Percentiles rank a stretch among this genome's conserved stretches.
Evolutionary conservation across 1,284 basidiomycete genomes (phyloP).

Genomic region (Leucoagaricus sp.): DNA sequence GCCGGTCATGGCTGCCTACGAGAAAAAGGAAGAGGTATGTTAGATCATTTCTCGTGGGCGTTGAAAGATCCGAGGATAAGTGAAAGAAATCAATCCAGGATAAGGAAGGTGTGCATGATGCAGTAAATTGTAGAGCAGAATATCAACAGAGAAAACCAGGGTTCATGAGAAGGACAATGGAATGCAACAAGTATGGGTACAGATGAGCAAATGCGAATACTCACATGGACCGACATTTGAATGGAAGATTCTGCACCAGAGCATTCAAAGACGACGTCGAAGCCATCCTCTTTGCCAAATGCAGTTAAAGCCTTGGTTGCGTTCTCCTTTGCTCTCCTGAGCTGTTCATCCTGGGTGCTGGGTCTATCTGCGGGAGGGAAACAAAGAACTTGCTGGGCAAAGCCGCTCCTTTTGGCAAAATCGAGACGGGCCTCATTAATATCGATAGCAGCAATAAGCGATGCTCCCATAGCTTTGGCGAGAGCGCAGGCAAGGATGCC

Average conservation of each 20-base stretch:
- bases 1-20: constrained; percentile 81
- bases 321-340: constrained; percentile 67
- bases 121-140: constrained; percentile 4
- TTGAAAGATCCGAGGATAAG: constrained; percentile 3
- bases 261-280: constrained; percentile 93
- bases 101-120: constrained; percentile 10
- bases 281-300: constrained; percentile 73
- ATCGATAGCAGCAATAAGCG: constrained; percentile 78
- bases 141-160: constrained; percentile 1
- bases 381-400: constrained; percentile 74
- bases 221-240: constrained; percentile 83
- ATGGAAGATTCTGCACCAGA: constrained; percentile 92
- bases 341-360: constrained; percentile 62
- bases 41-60: constrained; percentile 7
- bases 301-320: constrained; percentile 53
- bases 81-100: constrained; percentile 4
- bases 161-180: constrained; percentile 5
- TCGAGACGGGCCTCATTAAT: constrained; percentile 81
- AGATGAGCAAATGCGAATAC: constrained; percentile 29
- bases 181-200: neutral
- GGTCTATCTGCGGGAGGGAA: constrained; percentile 53
- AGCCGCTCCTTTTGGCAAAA: constrained; percentile 74
- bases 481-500: constrained; percentile 86
- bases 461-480: constrained; percentile 71
- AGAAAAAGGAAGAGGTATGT: constrained; percentile 16